A percentile compares a stretch with the other conserved stretches of the same genome.
phyloP scores from a whole-genome alignment of 2,329 filamentous ascomycete species.

The Lojkania enalia region DNA sequence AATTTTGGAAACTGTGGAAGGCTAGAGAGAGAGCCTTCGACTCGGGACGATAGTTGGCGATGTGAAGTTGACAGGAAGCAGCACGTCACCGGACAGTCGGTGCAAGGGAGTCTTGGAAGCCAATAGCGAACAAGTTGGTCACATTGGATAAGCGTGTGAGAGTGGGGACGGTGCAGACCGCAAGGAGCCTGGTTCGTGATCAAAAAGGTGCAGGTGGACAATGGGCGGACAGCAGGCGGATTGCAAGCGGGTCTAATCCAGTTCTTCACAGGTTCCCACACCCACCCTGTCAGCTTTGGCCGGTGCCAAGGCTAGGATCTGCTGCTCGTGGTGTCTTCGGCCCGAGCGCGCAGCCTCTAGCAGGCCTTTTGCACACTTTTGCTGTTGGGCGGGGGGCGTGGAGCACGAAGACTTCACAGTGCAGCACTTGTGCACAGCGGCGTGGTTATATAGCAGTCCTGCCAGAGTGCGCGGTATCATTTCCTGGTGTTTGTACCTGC shows the following conservation, averaged over 20 bases:
- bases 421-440: no score
- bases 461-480: no score
- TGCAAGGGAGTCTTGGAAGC: conserved; percentile 13
- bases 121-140: conserved; percentile 38
- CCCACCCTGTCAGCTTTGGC: conserved; percentile 6
- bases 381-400: no score
- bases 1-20: conserved; percentile 73
- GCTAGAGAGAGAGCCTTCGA: conserved; percentile 59
- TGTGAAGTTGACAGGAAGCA: conserved; percentile 26
- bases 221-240: conserved; percentile 5
- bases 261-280: no score
- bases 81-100: conserved; percentile 37
- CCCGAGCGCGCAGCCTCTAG: conserved; percentile 5
- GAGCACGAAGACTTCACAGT: no score
- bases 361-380: no score
- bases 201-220: conserved; percentile 19
- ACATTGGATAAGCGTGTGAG: conserved; percentile 33
- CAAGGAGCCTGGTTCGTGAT: conserved; percentile 29
- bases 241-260: conserved; percentile 6
- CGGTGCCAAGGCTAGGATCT: conserved; percentile 8
- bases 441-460: no score
- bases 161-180: conserved; percentile 24
- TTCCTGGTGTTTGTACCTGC: no score
- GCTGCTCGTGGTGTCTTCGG: conserved; percentile 4
- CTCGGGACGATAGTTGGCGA: conserved; percentile 31